Conservation (phyloP, 768 basidiomycete species). For the Filobasidium wieringae region DNA sequence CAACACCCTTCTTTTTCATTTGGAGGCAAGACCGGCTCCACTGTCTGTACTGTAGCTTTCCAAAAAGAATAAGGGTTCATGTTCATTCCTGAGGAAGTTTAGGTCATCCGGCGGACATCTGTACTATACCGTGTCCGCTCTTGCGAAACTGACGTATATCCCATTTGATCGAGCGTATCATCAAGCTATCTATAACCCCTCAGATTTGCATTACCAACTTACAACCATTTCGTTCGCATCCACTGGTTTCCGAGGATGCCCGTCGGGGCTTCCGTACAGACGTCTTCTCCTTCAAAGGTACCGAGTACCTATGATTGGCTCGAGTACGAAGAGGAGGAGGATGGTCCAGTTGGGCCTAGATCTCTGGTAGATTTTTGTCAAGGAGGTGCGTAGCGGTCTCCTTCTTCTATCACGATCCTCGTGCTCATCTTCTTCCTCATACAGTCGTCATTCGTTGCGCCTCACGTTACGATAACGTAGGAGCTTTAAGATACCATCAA, state of each 20-base stretch:
- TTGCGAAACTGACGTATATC: no score
- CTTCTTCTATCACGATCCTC: neutral
- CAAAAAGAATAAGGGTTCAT: conserved; percentile 16
- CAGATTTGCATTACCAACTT: no score
- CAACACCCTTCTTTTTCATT: conserved; percentile 39
- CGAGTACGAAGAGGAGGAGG: neutral
- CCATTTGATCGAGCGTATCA: no score
- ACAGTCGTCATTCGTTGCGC: conserved; percentile 14
- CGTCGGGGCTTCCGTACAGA: no score
- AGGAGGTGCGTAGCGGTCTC: neutral
- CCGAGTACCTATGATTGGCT: neutral
- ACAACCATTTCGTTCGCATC: no score
- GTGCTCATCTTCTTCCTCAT: neutral
- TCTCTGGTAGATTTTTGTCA: neutral
- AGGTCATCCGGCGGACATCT: no score
- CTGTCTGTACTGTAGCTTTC: conserved; percentile 37
- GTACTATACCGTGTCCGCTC: no score
- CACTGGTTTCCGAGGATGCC: no score
- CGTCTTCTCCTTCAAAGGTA: no score
- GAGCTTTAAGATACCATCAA: conserved; percentile 10
- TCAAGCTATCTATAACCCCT: no score
- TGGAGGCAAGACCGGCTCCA: conserved; percentile 37
- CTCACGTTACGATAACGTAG: conserved; percentile 10
- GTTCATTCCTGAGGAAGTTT: no score
- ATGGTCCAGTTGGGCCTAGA: conserved; percentile 1